Percentiles rank a stretch among this genome's conserved stretches.
Conservation (phyloP, 2,329 filamentous ascomycete genomes). For the Scopulariopsis brevicaulis region DNA sequence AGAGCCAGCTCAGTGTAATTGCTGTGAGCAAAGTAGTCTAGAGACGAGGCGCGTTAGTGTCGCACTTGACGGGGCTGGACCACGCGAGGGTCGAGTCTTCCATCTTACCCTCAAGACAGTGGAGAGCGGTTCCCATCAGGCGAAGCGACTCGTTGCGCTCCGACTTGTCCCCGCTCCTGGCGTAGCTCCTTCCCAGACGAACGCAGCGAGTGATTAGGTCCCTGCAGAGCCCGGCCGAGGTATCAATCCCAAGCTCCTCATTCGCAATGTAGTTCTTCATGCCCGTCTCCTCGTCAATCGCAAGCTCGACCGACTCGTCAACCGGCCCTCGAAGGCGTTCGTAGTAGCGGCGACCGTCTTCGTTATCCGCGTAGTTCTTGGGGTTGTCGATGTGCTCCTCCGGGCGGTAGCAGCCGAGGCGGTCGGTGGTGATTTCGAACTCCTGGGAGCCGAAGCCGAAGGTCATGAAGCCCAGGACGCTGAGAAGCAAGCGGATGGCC, state of each 20-base stretch:
- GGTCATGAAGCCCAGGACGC: conserved; percentile 80
- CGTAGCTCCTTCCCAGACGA: conserved; percentile 67
- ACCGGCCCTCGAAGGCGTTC: conserved; percentile 69
- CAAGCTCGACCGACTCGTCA: conserved; percentile 67
- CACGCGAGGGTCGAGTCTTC: not conserved
- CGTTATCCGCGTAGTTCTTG: conserved; percentile 79
- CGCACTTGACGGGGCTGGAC: not conserved
- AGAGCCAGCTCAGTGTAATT: conserved; percentile 86
- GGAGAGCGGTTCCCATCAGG: conserved; percentile 75
- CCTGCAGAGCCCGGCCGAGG: conserved; percentile 67
- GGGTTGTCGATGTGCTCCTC: conserved; percentile 70
- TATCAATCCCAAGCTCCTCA: conserved; percentile 67
- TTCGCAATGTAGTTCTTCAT: conserved; percentile 95
- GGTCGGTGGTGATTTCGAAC: conserved; percentile 73
- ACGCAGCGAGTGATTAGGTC: conserved; percentile 64
- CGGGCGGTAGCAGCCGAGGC: conserved; percentile 69
- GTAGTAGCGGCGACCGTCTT: conserved; percentile 77
- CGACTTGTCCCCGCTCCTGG: conserved; percentile 40
- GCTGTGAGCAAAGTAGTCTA: conserved; percentile 83
- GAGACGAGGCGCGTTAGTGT: not conserved
- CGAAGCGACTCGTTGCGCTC: conserved; percentile 82
- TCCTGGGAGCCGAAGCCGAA: conserved; percentile 81
- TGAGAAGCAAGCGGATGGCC: conserved; percentile 81
- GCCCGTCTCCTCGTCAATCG: conserved; percentile 62
- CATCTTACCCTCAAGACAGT: conserved; percentile 65